Evolutionary conservation across 208 protist genomes (phyloP).

Genomic region (Trypanosomatidae sp.): DNA sequence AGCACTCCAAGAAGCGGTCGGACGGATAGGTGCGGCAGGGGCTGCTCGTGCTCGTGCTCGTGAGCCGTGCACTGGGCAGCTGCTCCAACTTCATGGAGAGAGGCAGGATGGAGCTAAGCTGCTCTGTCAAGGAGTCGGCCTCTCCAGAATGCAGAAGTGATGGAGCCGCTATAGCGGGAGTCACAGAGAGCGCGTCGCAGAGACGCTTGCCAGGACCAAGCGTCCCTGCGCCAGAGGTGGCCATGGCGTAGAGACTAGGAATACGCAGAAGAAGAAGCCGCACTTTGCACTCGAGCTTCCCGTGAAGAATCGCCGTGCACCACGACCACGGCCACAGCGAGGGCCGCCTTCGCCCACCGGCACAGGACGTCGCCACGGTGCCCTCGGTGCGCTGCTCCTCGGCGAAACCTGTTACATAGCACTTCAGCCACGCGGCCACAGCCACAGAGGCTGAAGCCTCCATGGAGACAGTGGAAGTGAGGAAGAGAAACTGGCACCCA

Average conservation of each 20-base stretch:
- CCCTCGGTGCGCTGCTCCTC: background rate
- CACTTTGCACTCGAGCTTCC: slow-evolving; percentile 2
- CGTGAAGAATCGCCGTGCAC: background rate
- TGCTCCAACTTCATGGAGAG: background rate
- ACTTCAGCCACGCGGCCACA: slow-evolving; percentile 18
- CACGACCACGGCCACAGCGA: slow-evolving; percentile 4
- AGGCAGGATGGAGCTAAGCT: background rate
- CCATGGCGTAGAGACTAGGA: slow-evolving; percentile 6
- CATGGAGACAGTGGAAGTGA: slow-evolving; percentile 5
- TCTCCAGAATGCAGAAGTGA: background rate
- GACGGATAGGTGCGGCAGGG: slow-evolving; percentile 12
- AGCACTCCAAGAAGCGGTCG: slow-evolving; percentile 19
- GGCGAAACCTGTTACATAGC: background rate
- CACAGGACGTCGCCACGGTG: background rate
- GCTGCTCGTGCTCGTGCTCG: background rate
- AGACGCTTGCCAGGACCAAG: background rate
- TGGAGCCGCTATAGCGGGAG: background rate
- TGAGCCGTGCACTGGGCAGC: slow-evolving; percentile 3
- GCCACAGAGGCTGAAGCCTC: slow-evolving; percentile 17
- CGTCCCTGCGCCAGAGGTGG: slow-evolving; percentile 4
- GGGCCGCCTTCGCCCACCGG: background rate
- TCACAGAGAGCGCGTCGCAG: background rate
- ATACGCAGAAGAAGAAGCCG: slow-evolving; percentile 18
- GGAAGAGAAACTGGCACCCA: slow-evolving; percentile 23
- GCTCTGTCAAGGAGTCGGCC: background rate